phyloP scores from a whole-genome alignment of 2,329 filamentous ascomycete species.

The Pseudogymnoascus sp. region DNA sequence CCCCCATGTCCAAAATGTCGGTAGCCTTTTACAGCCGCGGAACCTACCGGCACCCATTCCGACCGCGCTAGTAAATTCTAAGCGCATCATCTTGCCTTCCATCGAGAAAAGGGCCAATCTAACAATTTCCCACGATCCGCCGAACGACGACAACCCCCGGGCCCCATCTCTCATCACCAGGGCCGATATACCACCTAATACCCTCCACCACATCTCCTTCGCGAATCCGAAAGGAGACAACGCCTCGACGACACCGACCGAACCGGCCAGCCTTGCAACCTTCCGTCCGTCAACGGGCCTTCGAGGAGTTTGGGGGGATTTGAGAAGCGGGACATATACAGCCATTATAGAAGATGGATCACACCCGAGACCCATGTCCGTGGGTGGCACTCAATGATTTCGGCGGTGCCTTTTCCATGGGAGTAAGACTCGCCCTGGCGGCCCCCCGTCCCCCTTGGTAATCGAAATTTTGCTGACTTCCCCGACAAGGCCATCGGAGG shows the following conservation, averaged over 20 bases:
- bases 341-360: conserved; percentile 60
- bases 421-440: conserved; percentile 45
- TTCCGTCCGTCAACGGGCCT: neutral
- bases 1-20: neutral
- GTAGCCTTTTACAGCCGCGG: conserved; percentile 1
- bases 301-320: neutral
- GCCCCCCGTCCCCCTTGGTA: neutral
- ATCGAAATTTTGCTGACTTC: conserved; percentile 7
- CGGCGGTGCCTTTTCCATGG: conserved; percentile 94
- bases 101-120: conserved; percentile 4
- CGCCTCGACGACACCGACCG: neutral
- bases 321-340: conserved; percentile 8
- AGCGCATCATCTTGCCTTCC: conserved; percentile 8
- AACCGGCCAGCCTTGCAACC: neutral
- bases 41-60: conserved; percentile 4
- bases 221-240: neutral
- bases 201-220: neutral
- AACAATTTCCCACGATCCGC: conserved; percentile 4
- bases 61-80: conserved; percentile 9
- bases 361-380: conserved; percentile 92
- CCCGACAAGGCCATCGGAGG: conserved; percentile 57
- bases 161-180: conserved; percentile 1
- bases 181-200: conserved; percentile 2
- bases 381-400: conserved; percentile 97
- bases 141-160: neutral